Conservation (phyloP, 2,329 filamentous ascomycete genomes). For the Alternaria arbusti region DNA sequence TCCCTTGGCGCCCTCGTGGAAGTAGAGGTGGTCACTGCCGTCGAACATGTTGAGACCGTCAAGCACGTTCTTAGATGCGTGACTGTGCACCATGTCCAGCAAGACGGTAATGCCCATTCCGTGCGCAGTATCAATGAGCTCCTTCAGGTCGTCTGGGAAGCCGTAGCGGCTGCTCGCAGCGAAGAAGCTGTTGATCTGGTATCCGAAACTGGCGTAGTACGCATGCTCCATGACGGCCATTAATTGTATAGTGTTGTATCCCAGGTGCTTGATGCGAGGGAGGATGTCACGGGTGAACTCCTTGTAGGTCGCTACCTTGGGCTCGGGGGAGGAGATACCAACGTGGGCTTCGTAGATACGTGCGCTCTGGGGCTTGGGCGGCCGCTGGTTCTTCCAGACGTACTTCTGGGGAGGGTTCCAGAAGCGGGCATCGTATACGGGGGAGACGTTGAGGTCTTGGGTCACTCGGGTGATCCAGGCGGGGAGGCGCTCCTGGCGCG, state of each 20-base stretch:
- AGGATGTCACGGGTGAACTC: constrained; percentile 95
- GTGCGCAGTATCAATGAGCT: constrained; percentile 94
- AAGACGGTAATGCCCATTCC: constrained; percentile 88
- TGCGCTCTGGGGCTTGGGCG: constrained; percentile 82
- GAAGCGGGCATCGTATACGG: constrained; percentile 92
- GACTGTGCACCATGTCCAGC: constrained; percentile 95
- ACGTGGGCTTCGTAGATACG: constrained; percentile 99
- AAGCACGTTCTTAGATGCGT: constrained; percentile 95
- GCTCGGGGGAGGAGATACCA: constrained; percentile 91
- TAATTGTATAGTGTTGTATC: constrained; percentile 96
- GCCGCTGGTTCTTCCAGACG: constrained; percentile 80
- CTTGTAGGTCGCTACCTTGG: constrained; percentile 90
- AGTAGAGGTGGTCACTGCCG: constrained; percentile 92
- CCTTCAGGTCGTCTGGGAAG: constrained; percentile 90
- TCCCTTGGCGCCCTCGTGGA: constrained; percentile 85
- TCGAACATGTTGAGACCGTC: constrained; percentile 97
- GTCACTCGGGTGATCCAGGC: constrained; percentile 98
- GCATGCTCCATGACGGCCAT: constrained; percentile 99
- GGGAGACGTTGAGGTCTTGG: constrained; percentile 87
- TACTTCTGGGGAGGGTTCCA: constrained; percentile 95
- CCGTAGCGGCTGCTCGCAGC: constrained; percentile 96
- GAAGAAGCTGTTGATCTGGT: constrained; percentile 99
- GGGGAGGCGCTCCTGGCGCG: constrained; percentile 81
- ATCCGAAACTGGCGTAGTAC: constrained; percentile 98
- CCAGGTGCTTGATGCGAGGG: constrained; percentile 84